Conservation (phyloP, 352 stramenopile genomes). For the Aphanomyces euteiches region DNA sequence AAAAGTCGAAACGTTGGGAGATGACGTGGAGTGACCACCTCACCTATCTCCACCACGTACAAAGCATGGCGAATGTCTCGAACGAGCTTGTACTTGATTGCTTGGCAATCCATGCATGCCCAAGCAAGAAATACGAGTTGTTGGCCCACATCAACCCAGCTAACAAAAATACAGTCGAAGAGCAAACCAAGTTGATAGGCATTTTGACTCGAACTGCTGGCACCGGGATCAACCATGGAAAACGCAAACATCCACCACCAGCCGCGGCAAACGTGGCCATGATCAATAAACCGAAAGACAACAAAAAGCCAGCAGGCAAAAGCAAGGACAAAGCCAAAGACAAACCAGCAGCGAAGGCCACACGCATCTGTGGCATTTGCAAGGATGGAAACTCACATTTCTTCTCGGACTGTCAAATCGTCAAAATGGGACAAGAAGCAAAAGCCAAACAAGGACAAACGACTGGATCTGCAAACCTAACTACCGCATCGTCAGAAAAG, state of each 20-base stretch:
- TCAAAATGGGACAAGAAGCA: not conserved
- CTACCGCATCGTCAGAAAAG: not conserved
- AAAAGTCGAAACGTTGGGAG: not conserved
- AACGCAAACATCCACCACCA: not conserved
- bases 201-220: not conserved
- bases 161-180: not conserved
- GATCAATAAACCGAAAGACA: not conserved
- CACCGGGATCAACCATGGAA: not conserved
- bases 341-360: not conserved
- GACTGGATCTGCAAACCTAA: not conserved
- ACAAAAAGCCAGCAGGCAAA: not conserved
- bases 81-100: conserved; percentile 6
- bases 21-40: not conserved
- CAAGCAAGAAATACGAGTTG: not conserved
- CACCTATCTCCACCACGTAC: conserved; percentile 8
- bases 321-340: not conserved
- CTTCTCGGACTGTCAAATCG: not conserved
- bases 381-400: not conserved
- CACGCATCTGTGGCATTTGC: not conserved
- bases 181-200: not conserved
- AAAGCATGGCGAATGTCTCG: not conserved
- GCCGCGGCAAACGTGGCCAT: not conserved
- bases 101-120: not conserved
- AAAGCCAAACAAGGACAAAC: not conserved
- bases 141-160: not conserved